Percentiles rank a stretch among this genome's conserved stretches.
Conservation (phyloP, 2,329 filamentous ascomycete genomes). For the Pyrenochaeta sp. region DNA sequence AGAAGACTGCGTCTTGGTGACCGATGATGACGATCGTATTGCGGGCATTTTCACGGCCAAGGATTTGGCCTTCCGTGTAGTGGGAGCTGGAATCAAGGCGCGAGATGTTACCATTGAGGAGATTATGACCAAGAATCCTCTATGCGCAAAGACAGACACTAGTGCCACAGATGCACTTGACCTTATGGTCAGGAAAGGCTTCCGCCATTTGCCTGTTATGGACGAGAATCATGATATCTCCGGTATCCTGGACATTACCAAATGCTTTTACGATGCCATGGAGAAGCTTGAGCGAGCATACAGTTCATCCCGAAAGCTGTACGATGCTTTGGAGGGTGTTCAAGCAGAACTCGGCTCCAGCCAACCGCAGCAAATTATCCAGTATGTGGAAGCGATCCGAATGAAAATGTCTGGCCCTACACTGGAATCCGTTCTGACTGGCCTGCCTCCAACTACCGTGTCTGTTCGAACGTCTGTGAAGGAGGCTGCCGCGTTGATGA, state of each 20-base stretch:
- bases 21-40: slow-evolving; percentile 96
- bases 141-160: slow-evolving; percentile 96
- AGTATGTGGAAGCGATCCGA: slow-evolving; percentile 95
- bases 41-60: slow-evolving; percentile 99
- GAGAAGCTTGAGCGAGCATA: slow-evolving; percentile 98
- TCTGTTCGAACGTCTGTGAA: slow-evolving; percentile 95
- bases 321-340: slow-evolving; percentile 96
- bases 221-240: slow-evolving; percentile 99
- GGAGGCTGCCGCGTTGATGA: slow-evolving; percentile 95
- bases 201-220: slow-evolving; percentile 97
- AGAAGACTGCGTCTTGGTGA: slow-evolving; percentile 97
- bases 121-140: slow-evolving; percentile 99
- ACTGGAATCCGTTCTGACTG: slow-evolving; percentile 90
- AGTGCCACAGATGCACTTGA: slow-evolving; percentile 97
- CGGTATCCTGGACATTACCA: slow-evolving; percentile 97
- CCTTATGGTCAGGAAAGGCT: slow-evolving; percentile 97
- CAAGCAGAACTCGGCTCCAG: slow-evolving; percentile 95
- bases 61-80: slow-evolving; percentile 95
- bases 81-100: slow-evolving; percentile 88
- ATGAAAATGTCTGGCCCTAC: slow-evolving; percentile 98
- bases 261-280: slow-evolving; percentile 99
- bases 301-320: slow-evolving; percentile 95
- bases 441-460: slow-evolving; percentile 90
- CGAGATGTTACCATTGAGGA: slow-evolving; percentile 91
- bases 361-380: slow-evolving; percentile 97